Evolutionary conservation across 805 yeast species (phyloP).

Genomic region (Pichia paraexigua): DNA sequence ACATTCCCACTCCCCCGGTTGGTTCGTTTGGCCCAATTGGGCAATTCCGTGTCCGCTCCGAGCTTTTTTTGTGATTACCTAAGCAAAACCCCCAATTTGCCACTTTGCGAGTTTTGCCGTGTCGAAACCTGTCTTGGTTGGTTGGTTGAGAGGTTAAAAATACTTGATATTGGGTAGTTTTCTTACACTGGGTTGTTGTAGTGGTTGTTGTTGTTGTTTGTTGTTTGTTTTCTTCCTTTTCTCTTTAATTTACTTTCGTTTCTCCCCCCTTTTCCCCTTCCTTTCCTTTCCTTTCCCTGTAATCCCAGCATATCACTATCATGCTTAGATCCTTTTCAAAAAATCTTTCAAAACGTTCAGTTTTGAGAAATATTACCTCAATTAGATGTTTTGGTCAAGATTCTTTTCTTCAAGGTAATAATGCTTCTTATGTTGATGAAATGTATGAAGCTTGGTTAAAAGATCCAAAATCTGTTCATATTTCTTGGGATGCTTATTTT

Average conservation of each 20-base stretch:
- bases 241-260: neutral
- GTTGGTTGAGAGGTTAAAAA: neutral
- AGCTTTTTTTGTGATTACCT: neutral
- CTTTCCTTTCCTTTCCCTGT: neutral
- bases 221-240: neutral
- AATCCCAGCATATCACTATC: neutral
- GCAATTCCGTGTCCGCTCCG: conserved; percentile 15
- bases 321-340: conserved; percentile 26
- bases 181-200: too few relatives aligned
- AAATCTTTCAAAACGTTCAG: conserved; percentile 18
- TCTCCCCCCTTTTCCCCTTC: neutral
- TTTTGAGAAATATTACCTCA: conserved; percentile 10
- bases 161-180: too few relatives aligned
- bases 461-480: conserved; percentile 88
- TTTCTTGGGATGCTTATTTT: conserved; percentile 96
- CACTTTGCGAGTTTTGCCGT: neutral
- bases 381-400: conserved; percentile 43
- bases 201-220: too few relatives aligned
- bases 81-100: neutral
- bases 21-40: too few relatives aligned
- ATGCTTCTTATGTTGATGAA: conserved; percentile 92
- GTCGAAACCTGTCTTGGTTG: neutral
- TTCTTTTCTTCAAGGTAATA: conserved; percentile 72
- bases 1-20: too few relatives aligned
- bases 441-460: conserved; percentile 93